Percentiles rank a stretch among this genome's conserved stretches.
These are phyloP conservation scores for Ilyonectria sp. DNA, from an alignment of 2,329 filamentous ascomycete species.

Conservation along the genomic window DNA sequence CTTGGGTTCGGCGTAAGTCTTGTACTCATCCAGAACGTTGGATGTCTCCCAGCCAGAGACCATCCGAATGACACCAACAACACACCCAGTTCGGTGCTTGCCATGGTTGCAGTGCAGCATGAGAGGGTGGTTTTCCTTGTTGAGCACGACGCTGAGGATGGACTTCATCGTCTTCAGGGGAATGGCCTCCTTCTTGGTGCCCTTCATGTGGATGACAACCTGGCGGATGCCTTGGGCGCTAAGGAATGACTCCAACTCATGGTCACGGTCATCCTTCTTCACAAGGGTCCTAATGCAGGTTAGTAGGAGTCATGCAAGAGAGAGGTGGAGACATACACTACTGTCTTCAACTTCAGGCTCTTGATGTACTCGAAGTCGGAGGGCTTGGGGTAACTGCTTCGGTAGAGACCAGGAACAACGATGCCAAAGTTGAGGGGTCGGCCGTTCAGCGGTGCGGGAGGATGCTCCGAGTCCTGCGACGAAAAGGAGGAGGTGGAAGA, in stretches of 20 bases:
- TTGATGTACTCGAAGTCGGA: slow-evolving; percentile 81
- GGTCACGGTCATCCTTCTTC: slow-evolving; percentile 70
- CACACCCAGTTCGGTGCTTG: slow-evolving; percentile 92
- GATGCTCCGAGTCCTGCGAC: slow-evolving; percentile 35
- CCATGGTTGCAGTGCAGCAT: slow-evolving; percentile 96
- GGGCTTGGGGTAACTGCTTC: slow-evolving; percentile 83
- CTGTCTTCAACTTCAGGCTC: slow-evolving; percentile 80
- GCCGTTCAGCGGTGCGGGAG: slow-evolving; percentile 45
- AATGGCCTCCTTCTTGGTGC: slow-evolving; percentile 88
- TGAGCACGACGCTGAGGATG: slow-evolving; percentile 80
- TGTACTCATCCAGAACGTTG: slow-evolving; percentile 81
- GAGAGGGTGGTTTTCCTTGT: slow-evolving; percentile 82
- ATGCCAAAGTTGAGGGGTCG: slow-evolving; percentile 82
- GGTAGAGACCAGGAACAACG: slow-evolving; percentile 82
- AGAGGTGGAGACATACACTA: slow-evolving; percentile 71
- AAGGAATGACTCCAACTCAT: slow-evolving; percentile 74
- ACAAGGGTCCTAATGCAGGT: slow-evolving; percentile 69
- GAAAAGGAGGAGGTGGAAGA: slow-evolving; percentile 36
- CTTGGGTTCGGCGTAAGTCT: slow-evolving; percentile 74
- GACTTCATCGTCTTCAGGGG: slow-evolving; percentile 76
- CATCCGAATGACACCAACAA: slow-evolving; percentile 85
- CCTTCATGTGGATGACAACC: slow-evolving; percentile 81
- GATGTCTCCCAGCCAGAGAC: slow-evolving; percentile 76
- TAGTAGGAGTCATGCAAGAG: slow-evolving; percentile 15
- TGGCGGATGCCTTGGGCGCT: slow-evolving; percentile 78